Evolutionary conservation across 176 grass and related monocot genomes (phyloP).

Genomic region (Carex parvula): DNA sequence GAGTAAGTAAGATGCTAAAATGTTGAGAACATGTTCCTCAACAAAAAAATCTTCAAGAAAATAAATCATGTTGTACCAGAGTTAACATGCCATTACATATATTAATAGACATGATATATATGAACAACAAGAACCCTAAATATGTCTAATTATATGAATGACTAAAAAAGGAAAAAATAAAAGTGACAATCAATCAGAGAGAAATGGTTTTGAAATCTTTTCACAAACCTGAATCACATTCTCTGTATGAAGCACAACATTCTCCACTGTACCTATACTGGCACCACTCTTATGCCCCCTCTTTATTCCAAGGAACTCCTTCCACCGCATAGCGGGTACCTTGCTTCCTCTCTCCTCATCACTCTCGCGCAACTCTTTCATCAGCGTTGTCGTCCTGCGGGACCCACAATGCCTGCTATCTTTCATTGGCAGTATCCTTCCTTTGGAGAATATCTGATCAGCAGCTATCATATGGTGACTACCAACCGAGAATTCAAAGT

Average conservation of each 20-base stretch:
- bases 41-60: neutral
- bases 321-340: constrained; percentile 58
- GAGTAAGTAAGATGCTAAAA: neutral
- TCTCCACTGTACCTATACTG: neutral
- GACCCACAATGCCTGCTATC: constrained; percentile 31
- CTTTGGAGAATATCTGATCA: constrained; percentile 99
- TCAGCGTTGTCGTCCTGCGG: constrained; percentile 38
- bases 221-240: constrained; percentile 18
- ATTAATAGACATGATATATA: neutral
- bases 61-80: neutral
- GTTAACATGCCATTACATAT: neutral
- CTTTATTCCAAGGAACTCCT: constrained; percentile 67
- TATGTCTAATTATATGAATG: neutral
- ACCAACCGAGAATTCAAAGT: constrained; percentile 94
- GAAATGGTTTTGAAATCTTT: neutral
- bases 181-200: neutral
- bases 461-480: constrained; percentile 90
- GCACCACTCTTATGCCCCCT: constrained; percentile 32
- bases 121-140: constrained; percentile 1
- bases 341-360: constrained; percentile 36
- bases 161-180: neutral
- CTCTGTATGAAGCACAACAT: neutral
- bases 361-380: constrained; percentile 53
- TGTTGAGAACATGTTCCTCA: neutral
- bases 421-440: constrained; percentile 77